Base-by-base conservation (phyloP, 345 rosid species). In the Lepidium sativum region DNA sequence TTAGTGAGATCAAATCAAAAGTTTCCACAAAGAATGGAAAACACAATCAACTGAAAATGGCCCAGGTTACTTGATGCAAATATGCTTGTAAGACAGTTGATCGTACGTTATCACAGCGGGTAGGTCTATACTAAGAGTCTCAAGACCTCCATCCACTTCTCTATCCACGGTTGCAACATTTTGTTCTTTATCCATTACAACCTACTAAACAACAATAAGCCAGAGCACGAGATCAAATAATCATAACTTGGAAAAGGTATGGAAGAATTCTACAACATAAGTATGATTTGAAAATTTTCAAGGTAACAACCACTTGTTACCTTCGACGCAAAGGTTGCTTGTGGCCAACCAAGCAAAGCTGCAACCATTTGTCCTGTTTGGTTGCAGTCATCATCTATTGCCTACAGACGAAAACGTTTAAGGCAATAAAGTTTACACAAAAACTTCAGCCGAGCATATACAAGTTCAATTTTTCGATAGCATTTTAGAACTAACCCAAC, bases 361-460 rank as follows among this genome's bases (percentile, higher is more conserved):
- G 98, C 98, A 52, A 92, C 82, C 97, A 92, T 89, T 71, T 92
- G 97, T 64, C 97, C 98, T 21, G 98, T 89, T 79, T 89, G 97
- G 78, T 92, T 89, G 75, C 96, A 92, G 35, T 92, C 98, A 81
- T 92, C 91, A 75, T 92, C 98, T 72, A 89, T 87, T n/a, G 97
- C 96, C 98, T 92, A 71, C 73, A 68, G 31, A 27, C 5, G 7
- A 25, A 27, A 27, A 2, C 1, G 13, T 13, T 10, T 6, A 20
- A 39, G 6, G 7, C 41, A 32, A 31, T 10, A 18, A 18, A 44
- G 13, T 17, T 39, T 27, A n/a, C 54, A 49, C 5, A 0, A 48
- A 48, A 6, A 12, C 11, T 49, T 47, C 12, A 63, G 9, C 50
- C 11, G 3, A 11, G 16, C 32, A 60, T 8, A 49, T 4, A 34